Conservation (phyloP, 495 filamentous ascomycete genomes). For the Hypoxylon cercidicola region DNA sequence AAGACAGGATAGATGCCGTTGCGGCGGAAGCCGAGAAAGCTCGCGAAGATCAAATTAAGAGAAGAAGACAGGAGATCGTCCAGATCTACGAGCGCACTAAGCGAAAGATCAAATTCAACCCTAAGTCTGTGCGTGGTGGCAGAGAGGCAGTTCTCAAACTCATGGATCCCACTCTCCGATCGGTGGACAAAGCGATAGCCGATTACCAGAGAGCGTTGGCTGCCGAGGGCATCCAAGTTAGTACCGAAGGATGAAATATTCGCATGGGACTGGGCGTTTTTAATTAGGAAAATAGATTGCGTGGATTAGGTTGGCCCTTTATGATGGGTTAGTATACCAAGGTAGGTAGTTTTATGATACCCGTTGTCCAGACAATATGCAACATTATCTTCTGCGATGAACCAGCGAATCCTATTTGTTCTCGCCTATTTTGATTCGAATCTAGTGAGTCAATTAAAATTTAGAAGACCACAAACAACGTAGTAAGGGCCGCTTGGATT, state of each 20-base stretch:
- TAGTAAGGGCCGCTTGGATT: no score
- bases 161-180: slow-evolving; percentile 73
- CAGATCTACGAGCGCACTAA: slow-evolving; percentile 75
- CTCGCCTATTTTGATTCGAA: no score
- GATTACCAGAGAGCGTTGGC: slow-evolving; percentile 73
- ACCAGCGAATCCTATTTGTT: not conserved
- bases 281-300: slow-evolving; percentile 7
- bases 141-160: slow-evolving; percentile 77
- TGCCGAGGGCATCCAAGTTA: slow-evolving; percentile 62
- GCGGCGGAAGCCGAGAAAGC: slow-evolving; percentile 81
- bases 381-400: not conserved
- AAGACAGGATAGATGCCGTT: slow-evolving; percentile 84
- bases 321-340: slow-evolving; percentile 4
- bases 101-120: slow-evolving; percentile 71
- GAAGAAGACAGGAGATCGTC: slow-evolving; percentile 73
- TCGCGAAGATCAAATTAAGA: slow-evolving; percentile 67
- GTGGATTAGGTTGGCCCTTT: not conserved
- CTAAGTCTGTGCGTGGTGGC: slow-evolving; percentile 75
- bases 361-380: slow-evolving; percentile 18
- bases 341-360: slow-evolving; percentile 24
- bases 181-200: slow-evolving; percentile 70
- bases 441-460: no score
- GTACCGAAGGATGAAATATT: slow-evolving; percentile 39
- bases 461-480: no score
- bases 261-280: slow-evolving; percentile 26